Base-by-base conservation (phyloP, 208 protist species). In the Leishmania guyanensis region DNA sequence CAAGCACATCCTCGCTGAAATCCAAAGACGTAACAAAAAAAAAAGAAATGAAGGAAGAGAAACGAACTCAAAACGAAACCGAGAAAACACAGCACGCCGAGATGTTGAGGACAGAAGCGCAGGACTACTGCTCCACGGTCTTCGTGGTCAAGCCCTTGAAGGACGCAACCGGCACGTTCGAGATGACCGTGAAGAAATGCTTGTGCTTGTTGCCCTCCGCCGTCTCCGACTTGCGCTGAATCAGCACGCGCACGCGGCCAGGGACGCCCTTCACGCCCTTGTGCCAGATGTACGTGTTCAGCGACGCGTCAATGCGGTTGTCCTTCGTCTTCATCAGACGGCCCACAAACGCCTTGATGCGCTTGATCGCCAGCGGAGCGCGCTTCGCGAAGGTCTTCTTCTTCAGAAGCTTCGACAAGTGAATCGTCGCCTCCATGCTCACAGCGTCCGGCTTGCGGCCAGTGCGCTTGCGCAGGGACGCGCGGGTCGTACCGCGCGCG, bases 261-360 rank as follows among this genome's bases (percentile, higher is more conserved):
- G 98, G 99, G 39, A 93, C 91, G 73, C 94, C 93, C 91, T 98
- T 98, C 92, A 98, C 93, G 81, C 99, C 99, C 89, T 98, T 96
- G 86, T 93, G 94, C 99, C 98, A 99, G 77, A 99, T 81, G 90
- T 92, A 96, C 84, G 97, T 98, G 96, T 99, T 99, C 75, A 99
- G 93, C 78, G 94, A 94, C 66, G 94, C 90, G 81, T 99, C 98
- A 77, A 99, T 93, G 87, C 98, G 97, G 87, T 99, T 99, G 87
- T 99, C 99, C 73, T 95, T 96, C 78, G 99, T 99, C 85, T 98
- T 98, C 98, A 99, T 99, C 83, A 93, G 77, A 89, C 98, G 95
- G 70, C 87, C 87, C 60, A 99, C 98, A 84, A 99, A 99, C 58
- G 91, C 78, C 82, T 95, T 94, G 90, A 99, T 98, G 84, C 94